Percentiles rank a stretch among this genome's conserved stretches.
These are phyloP conservation scores for Achaetomiella virescens DNA, from an alignment of 495 filamentous ascomycete species.

Conservation along the genomic window DNA sequence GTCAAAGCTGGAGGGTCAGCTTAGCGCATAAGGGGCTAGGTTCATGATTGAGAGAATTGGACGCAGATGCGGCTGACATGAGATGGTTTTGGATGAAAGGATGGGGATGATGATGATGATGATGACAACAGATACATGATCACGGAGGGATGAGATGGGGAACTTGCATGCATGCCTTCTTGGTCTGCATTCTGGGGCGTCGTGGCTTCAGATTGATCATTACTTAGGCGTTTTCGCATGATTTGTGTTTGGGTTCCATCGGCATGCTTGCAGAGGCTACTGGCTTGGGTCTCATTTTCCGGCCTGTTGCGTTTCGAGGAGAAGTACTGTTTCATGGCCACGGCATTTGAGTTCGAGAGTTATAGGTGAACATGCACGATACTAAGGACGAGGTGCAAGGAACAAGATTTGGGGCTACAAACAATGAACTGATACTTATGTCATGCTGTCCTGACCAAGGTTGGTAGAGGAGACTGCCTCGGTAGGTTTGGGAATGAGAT, in stretches of 20 bases:
- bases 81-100: background rate
- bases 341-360: too few species aligned
- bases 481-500: too few species aligned
- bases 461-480: too few species aligned
- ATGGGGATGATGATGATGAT: background rate
- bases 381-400: too few species aligned
- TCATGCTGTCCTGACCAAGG: too few species aligned
- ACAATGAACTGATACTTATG: too few species aligned
- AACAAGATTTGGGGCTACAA: too few species aligned
- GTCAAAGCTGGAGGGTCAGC: constrained; percentile 13
- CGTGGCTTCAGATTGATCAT: background rate
- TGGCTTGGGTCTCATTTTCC: background rate
- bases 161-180: background rate
- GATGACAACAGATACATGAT: background rate
- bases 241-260: background rate
- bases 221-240: background rate
- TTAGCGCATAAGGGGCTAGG: background rate
- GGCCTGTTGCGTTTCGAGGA: too few species aligned
- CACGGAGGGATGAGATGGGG: background rate
- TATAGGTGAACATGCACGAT: too few species aligned
- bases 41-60: background rate
- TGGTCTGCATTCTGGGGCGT: constrained; percentile 4
- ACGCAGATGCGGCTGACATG: background rate
- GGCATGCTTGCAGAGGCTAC: background rate
- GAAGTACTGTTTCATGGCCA: too few species aligned